These are phyloP conservation scores for Chrysanthemum makinoi DNA, from an alignment of 129 eudicot species.

Conservation along the genomic window DNA sequence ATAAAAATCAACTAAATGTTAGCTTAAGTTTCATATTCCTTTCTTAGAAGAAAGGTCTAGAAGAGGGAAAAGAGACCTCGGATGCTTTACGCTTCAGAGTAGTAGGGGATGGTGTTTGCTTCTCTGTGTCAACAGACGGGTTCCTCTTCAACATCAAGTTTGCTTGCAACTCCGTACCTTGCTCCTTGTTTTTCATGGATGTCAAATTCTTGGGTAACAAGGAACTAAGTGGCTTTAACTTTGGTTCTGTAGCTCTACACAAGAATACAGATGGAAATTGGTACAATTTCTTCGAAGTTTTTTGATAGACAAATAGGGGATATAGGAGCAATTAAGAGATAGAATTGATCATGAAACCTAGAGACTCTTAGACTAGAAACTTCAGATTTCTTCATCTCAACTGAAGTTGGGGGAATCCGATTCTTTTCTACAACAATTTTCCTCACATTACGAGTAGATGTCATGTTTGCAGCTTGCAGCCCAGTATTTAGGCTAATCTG, in stretches of 20 bases:
- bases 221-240: slow-evolving; percentile 29
- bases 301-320: not conserved
- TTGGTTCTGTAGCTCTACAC: slow-evolving; percentile 37
- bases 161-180: slow-evolving; percentile 32
- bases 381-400: slow-evolving; percentile 38
- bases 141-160: slow-evolving; percentile 22
- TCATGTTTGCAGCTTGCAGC: slow-evolving; percentile 27
- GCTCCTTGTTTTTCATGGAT: slow-evolving; percentile 29
- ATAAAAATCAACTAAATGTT: slow-evolving; percentile 11
- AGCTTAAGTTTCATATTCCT: slow-evolving; percentile 5
- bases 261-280: not conserved
- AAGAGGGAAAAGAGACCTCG: slow-evolving; percentile 48
- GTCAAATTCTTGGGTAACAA: slow-evolving; percentile 31
- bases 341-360: slow-evolving; percentile 37
- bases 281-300: not conserved
- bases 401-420: slow-evolving; percentile 31
- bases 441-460: slow-evolving; percentile 30
- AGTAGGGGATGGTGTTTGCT: slow-evolving; percentile 39
- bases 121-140: slow-evolving; percentile 32
- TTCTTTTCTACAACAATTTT: slow-evolving; percentile 30
- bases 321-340: not conserved
- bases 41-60: slow-evolving; percentile 10
- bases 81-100: slow-evolving; percentile 60
- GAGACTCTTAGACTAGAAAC: slow-evolving; percentile 38
- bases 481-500: slow-evolving; percentile 29